Conservation (phyloP, 441 rosid genomes). For the Melastoma candidum region DNA sequence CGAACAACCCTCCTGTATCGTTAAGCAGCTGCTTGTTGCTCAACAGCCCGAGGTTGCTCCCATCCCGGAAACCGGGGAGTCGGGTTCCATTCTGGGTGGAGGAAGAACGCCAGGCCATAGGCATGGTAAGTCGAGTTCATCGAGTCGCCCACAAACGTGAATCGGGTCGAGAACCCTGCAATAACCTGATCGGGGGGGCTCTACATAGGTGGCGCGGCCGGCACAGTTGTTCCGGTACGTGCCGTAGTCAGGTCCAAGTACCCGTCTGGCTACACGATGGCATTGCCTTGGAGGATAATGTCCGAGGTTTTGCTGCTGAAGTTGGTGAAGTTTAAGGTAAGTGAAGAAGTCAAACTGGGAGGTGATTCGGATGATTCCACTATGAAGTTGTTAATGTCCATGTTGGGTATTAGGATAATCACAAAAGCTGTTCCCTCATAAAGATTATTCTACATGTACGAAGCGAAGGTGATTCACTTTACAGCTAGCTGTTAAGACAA, state of each 20-base stretch:
- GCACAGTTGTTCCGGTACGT: neutral
- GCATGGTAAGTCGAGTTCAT: neutral
- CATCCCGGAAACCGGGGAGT: neutral
- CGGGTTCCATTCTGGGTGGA: neutral
- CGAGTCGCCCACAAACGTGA: slow-evolving; percentile 6
- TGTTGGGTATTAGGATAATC: no score
- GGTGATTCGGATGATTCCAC: no score
- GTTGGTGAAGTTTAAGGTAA: slow-evolving; percentile 3
- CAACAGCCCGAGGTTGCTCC: slow-evolving; percentile 5
- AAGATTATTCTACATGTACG: no score
- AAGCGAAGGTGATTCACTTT: no score
- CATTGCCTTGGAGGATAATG: neutral
- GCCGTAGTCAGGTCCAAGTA: slow-evolving; percentile 4
- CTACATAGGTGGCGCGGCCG: neutral
- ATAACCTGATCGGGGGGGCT: slow-evolving; percentile 1
- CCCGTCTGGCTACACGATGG: neutral
- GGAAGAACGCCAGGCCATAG: slow-evolving; percentile 1
- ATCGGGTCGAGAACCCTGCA: slow-evolving; percentile 10
- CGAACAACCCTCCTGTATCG: neutral
- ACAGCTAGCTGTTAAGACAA: no score
- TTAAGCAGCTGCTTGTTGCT: slow-evolving; percentile 1
- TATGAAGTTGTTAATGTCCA: no score
- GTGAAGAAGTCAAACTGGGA: neutral
- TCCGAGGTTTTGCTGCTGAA: neutral
- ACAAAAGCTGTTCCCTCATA: no score